These are phyloP conservation scores for Monosporascus sp. DNA, from an alignment of 2,329 filamentous ascomycete genomes.

Conservation along the genomic window DNA sequence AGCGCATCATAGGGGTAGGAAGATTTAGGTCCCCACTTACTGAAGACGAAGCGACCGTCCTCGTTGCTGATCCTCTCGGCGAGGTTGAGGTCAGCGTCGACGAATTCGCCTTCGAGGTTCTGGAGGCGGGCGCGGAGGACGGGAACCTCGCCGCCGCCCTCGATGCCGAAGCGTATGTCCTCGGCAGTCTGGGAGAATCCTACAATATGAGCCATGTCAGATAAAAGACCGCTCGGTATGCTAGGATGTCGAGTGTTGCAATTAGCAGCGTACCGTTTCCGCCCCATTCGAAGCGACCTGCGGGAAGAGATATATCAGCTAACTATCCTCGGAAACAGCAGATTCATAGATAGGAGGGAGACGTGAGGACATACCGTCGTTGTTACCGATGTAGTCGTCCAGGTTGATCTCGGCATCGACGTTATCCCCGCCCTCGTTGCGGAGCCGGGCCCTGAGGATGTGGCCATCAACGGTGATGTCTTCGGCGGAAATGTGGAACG, in stretches of 20 bases:
- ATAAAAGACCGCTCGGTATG: background rate
- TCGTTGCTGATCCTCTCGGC: constrained; percentile 49
- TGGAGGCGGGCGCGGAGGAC: constrained; percentile 46
- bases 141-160: constrained; percentile 44
- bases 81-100: constrained; percentile 47
- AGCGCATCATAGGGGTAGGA: too few relatives aligned
- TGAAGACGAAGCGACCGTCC: constrained; percentile 38
- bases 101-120: constrained; percentile 35
- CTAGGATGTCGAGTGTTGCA: background rate
- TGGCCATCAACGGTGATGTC: constrained; percentile 43
- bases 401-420: constrained; percentile 43
- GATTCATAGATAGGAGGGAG: constrained; percentile 27
- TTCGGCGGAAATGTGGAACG: constrained; percentile 44
- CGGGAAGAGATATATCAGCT: constrained; percentile 1
- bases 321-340: constrained; percentile 37
- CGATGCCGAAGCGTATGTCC: constrained; percentile 41
- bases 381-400: constrained; percentile 46
- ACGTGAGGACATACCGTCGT: constrained; percentile 34
- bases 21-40: constrained; percentile 2
- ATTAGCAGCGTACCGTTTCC: constrained; percentile 6
- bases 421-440: constrained; percentile 35
- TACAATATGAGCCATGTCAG: constrained; percentile 5
- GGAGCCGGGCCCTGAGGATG: constrained; percentile 40
- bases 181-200: constrained; percentile 42
- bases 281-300: constrained; percentile 15